Conservation (phyloP, 2,329 filamentous ascomycete species). For the Plenodomus lindquistii region DNA sequence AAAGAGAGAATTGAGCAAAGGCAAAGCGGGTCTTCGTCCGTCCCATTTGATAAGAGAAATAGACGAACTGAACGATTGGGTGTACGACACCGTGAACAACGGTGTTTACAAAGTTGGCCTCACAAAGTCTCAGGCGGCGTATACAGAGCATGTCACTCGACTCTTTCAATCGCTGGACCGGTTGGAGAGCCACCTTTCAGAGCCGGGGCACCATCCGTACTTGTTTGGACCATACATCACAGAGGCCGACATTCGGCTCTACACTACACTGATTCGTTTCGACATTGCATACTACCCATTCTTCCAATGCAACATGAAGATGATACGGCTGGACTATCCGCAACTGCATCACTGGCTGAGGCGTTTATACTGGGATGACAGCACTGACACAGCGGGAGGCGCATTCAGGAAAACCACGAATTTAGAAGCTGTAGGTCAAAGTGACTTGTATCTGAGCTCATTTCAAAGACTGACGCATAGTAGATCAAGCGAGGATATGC, state of each 20-base stretch:
- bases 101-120: constrained; percentile 70
- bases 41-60: constrained; percentile 66
- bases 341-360: constrained; percentile 78
- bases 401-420: constrained; percentile 35
- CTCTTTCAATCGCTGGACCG: constrained; percentile 80
- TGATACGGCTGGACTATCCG: constrained; percentile 84
- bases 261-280: constrained; percentile 64
- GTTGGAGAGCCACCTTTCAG: constrained; percentile 70
- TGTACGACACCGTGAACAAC: constrained; percentile 66
- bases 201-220: constrained; percentile 60
- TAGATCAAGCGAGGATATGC: neutral
- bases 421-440: constrained; percentile 24
- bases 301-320: constrained; percentile 79
- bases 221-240: constrained; percentile 69
- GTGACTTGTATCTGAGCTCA: constrained; percentile 3
- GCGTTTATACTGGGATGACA: constrained; percentile 76
- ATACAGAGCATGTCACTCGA: constrained; percentile 71
- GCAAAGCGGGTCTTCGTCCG: constrained; percentile 69
- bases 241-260: constrained; percentile 54
- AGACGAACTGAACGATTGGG: constrained; percentile 79
- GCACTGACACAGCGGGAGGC: constrained; percentile 29
- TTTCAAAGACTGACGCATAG: too few species aligned
- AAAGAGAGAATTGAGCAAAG: constrained; percentile 59
- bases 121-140: constrained; percentile 80
- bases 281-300: constrained; percentile 57